These are phyloP conservation scores for Halophytophthora batemanensis DNA, from an alignment of 352 stramenopile species.

Conservation along the genomic window DNA sequence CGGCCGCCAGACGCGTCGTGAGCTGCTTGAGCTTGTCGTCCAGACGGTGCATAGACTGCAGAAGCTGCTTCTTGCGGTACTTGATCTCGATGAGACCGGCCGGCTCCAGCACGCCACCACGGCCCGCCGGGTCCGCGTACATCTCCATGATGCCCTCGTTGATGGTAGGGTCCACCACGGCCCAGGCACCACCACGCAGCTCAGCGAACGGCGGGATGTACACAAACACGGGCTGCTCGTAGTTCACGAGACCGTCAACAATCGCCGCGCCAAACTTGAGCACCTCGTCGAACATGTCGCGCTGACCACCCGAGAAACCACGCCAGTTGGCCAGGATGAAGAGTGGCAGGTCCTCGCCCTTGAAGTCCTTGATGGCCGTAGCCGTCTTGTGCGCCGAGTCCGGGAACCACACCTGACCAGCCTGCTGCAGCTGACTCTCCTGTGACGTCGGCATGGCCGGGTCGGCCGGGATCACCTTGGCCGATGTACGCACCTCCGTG, in stretches of 20 bases:
- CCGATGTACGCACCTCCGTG: slow-evolving; percentile 97
- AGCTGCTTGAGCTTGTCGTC: slow-evolving; percentile 92
- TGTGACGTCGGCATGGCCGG: slow-evolving; percentile 96
- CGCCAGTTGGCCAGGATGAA: slow-evolving; percentile 99
- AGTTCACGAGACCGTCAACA: slow-evolving; percentile 98
- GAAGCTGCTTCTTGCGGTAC: slow-evolving; percentile 97
- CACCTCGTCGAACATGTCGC: slow-evolving; percentile 99
- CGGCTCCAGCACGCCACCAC: slow-evolving; percentile 98
- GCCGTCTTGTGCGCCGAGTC: slow-evolving; percentile 99
- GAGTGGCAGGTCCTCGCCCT: slow-evolving; percentile 97
- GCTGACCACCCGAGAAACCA: slow-evolving; percentile 98
- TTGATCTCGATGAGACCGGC: slow-evolving; percentile 99
- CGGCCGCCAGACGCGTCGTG: slow-evolving; percentile 62
- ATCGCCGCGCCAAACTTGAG: slow-evolving; percentile 99
- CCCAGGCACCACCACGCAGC: slow-evolving; percentile 98
- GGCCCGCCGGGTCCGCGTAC: slow-evolving; percentile 94
- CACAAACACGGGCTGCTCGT: slow-evolving; percentile 99
- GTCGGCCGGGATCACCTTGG: slow-evolving; percentile 97
- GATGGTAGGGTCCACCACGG: slow-evolving; percentile 99
- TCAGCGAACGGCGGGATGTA: slow-evolving; percentile 99
- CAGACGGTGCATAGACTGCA: slow-evolving; percentile 96
- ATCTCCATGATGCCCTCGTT: slow-evolving; percentile 99
- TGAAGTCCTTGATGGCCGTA: slow-evolving; percentile 99
- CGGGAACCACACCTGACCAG: slow-evolving; percentile 99
- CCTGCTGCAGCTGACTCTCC: slow-evolving; percentile 96